A percentile compares a stretch with the other conserved stretches of the same genome.
phyloP scores from a whole-genome alignment of 257 asterid genomes.

The Lycium ferocissimum region DNA sequence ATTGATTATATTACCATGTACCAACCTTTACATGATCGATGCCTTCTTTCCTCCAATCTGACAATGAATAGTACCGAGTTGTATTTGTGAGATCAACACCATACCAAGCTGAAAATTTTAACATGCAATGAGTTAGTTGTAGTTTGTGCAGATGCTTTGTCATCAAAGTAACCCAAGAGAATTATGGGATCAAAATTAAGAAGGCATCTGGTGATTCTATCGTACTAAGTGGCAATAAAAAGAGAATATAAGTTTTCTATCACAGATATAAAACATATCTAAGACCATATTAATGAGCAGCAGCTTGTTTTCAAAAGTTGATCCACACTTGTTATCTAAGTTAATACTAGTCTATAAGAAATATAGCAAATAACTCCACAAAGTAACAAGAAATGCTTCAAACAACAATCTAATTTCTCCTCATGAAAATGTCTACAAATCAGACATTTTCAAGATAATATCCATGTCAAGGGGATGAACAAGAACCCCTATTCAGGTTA shows the following conservation, averaged over 20 bases:
- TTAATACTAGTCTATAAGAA: too few species aligned
- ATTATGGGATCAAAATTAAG: not conserved
- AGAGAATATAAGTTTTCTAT: not conserved
- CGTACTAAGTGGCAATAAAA: not conserved
- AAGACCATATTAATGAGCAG: not conserved
- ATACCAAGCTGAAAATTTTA: conserved; percentile 73
- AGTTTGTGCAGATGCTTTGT: not conserved
- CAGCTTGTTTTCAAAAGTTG: not conserved
- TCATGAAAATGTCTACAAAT: not conserved
- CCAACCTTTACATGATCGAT: conserved; percentile 94
- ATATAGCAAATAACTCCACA: not conserved
- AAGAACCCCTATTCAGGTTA: not conserved
- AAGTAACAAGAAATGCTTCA: not conserved
- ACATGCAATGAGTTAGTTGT: conserved; percentile 11
- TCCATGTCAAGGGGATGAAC: not conserved
- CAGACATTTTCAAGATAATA: not conserved
- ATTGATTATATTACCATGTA: conserved; percentile 14
- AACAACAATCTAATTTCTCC: not conserved
- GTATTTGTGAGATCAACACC: conserved; percentile 98
- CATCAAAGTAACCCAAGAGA: not conserved
- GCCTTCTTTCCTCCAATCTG: conserved; percentile 82
- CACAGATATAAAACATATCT: not conserved
- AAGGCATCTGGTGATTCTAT: not conserved
- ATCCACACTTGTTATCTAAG: too few species aligned
- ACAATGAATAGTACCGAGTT: conserved; percentile 72